Conservation (phyloP, 2,329 filamentous ascomycete species). For the Colletotrichum sp. region DNA sequence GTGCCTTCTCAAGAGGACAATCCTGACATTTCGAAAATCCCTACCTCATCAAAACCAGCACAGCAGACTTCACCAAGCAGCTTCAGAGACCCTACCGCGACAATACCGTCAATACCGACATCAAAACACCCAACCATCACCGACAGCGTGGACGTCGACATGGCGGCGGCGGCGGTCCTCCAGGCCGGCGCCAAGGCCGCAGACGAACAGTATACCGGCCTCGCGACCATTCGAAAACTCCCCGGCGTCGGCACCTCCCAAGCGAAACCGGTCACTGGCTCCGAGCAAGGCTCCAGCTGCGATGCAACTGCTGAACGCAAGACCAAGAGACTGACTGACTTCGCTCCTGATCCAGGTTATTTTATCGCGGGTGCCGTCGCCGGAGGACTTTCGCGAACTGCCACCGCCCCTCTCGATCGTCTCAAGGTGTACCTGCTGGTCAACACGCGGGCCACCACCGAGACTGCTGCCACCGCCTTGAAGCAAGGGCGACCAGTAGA, state of each 20-base stretch:
- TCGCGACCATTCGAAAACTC: conserved; percentile 4
- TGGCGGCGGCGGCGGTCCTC: conserved; percentile 16
- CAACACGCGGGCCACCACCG: conserved; percentile 70
- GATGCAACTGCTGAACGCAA: conserved; percentile 31
- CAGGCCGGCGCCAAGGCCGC: conserved; percentile 5
- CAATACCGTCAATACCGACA: neutral
- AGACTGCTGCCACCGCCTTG: conserved; percentile 66
- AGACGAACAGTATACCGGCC: conserved; percentile 8
- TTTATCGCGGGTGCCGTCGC: conserved; percentile 95
- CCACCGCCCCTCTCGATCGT: conserved; percentile 94
- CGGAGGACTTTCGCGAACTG: conserved; percentile 92
- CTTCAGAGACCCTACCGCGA: neutral
- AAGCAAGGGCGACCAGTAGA: conserved; percentile 72
- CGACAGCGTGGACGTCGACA: neutral
- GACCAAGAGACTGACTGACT: conserved; percentile 64
- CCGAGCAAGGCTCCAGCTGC: conserved; percentile 27
- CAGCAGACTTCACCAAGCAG: conserved; percentile 3
- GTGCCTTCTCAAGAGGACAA: conserved; percentile 7
- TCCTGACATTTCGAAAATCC: conserved; percentile 6
- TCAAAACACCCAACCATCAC: neutral
- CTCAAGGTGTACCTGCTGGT: conserved; percentile 98
- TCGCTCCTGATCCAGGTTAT: conserved; percentile 92
- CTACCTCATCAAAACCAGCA: conserved; percentile 12
- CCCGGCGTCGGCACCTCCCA: conserved; percentile 39
- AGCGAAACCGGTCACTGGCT: conserved; percentile 21